Conservation (phyloP, 148 eudicot species). For the Dianthus caryophyllus region DNA sequence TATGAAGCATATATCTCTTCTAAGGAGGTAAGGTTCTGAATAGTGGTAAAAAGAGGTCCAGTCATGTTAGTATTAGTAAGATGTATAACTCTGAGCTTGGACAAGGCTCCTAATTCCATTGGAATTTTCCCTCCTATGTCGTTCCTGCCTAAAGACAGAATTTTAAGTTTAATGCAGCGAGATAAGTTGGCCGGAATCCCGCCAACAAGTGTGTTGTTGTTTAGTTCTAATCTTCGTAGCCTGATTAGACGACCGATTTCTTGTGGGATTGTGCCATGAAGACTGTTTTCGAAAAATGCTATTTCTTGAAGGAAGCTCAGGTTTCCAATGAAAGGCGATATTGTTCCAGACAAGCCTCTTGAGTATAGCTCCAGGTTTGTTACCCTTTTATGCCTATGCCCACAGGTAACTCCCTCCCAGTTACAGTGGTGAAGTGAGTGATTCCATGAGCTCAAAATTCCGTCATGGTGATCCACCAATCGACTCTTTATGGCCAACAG, state of each 20-base stretch:
- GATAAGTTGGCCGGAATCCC: conserved; percentile 10
- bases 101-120: background rate
- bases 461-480: background rate
- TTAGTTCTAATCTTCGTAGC: background rate
- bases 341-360: conserved; percentile 8
- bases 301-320: conserved; percentile 22
- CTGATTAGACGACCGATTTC: conserved; percentile 12
- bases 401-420: conserved; percentile 1
- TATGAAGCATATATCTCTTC: background rate
- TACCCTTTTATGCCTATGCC: background rate
- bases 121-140: too few species aligned
- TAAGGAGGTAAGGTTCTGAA: background rate
- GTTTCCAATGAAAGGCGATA: conserved; percentile 28
- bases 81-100: conserved; percentile 18
- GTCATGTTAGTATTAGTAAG: background rate
- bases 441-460: background rate
- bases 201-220: conserved; percentile 6
- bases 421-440: background rate
- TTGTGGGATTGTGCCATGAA: conserved; percentile 10
- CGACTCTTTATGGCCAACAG: background rate
- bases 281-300: conserved; percentile 2
- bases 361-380: background rate
- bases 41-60: background rate
- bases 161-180: background rate
- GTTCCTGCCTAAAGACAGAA: too few species aligned